phyloP scores from a whole-genome alignment of 805 yeast species.

The Metschnikowia baotianmanensis region DNA sequence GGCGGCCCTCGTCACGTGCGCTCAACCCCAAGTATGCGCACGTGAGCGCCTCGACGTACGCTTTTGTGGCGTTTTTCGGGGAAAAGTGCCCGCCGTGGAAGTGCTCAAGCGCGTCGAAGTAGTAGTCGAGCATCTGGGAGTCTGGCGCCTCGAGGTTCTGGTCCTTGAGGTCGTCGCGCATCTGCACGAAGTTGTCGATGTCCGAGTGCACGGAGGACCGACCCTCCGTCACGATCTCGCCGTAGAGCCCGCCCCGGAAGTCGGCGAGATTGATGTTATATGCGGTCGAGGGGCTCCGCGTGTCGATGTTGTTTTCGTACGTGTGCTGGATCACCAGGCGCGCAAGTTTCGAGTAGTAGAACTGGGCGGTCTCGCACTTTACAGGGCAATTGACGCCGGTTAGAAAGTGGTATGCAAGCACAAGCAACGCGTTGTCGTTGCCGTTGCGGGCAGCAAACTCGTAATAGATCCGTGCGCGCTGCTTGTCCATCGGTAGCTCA shows the following conservation, averaged over 20 bases:
- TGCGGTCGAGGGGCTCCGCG: slow-evolving; percentile 17
- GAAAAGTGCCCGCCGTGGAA: slow-evolving; percentile 60
- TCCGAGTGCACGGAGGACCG: slow-evolving; percentile 35
- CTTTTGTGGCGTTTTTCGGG: slow-evolving; percentile 44
- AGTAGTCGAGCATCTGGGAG: slow-evolving; percentile 24
- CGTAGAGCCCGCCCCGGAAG: slow-evolving; percentile 71
- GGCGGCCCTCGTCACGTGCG: slow-evolving; percentile 21
- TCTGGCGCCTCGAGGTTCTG: slow-evolving; percentile 15
- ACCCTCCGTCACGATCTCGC: slow-evolving; percentile 54
- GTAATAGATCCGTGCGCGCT: slow-evolving; percentile 66
- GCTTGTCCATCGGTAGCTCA: slow-evolving; percentile 57
- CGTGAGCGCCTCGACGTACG: slow-evolving; percentile 40
- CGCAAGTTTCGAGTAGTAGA: slow-evolving; percentile 50
- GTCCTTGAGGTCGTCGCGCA: slow-evolving; percentile 12
- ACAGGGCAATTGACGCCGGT: slow-evolving; percentile 64
- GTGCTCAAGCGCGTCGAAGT: slow-evolving; percentile 44
- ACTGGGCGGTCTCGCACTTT: slow-evolving; percentile 52
- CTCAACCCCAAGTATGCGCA: slow-evolving; percentile 36
- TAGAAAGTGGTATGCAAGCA: slow-evolving; percentile 63
- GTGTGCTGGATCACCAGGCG: slow-evolving; percentile 25
- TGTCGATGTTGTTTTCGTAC: slow-evolving; percentile 14
- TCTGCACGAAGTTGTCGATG: slow-evolving; percentile 19
- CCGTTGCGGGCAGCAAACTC: slow-evolving; percentile 69
- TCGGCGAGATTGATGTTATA: slow-evolving; percentile 59
- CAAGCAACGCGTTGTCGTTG: slow-evolving; percentile 66